Conservation (phyloP, 306 rosid species). For the Abrus precatorius region DNA sequence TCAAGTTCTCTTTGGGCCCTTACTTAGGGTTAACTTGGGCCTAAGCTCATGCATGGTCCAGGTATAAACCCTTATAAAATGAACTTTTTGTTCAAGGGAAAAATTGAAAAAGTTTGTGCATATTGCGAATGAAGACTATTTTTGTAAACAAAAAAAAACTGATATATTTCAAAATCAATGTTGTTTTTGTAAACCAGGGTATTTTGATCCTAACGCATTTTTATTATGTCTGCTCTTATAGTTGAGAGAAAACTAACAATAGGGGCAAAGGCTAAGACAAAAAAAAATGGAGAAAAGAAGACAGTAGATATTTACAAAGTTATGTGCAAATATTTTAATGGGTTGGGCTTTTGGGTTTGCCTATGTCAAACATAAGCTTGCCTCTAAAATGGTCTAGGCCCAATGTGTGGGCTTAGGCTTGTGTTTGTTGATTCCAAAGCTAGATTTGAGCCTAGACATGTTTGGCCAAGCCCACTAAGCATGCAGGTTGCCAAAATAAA, state of each 20-base stretch:
- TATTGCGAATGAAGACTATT: background rate
- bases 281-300: slow-evolving; percentile 14
- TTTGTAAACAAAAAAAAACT: background rate
- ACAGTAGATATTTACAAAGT: background rate
- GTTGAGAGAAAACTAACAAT: background rate
- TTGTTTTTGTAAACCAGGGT: background rate
- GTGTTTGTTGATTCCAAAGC: slow-evolving; percentile 2
- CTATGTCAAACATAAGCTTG: background rate
- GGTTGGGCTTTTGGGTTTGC: background rate
- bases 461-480: background rate
- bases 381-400: slow-evolving; percentile 15
- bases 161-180: background rate
- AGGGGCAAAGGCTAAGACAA: background rate
- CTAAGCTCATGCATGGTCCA: background rate
- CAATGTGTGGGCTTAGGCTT: background rate
- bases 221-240: background rate
- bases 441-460: background rate
- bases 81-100: background rate
- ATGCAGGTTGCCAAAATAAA: background rate
- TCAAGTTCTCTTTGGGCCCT: background rate
- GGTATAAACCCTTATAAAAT: background rate
- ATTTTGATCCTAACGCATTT: slow-evolving; percentile 3
- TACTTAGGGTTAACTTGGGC: background rate
- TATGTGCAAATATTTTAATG: background rate
- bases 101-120: background rate